Percentiles rank a stretch among this genome's conserved stretches.
Evolutionary conservation across 257 asterid species (phyloP).

Genomic region (Solanum ossicruentum): DNA sequence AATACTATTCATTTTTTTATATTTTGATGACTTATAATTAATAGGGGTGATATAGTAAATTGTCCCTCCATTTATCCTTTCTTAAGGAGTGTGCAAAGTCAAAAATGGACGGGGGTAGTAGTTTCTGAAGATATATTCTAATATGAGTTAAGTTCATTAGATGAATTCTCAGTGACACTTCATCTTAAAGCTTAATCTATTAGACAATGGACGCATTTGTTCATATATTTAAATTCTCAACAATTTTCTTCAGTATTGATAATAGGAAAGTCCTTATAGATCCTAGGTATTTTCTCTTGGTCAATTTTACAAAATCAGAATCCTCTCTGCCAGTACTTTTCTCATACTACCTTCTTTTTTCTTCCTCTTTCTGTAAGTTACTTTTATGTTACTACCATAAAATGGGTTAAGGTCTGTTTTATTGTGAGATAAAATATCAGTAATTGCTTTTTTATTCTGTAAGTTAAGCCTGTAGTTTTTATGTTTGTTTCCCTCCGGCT

Average conservation of each 20-base stretch:
- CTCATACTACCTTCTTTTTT: neutral
- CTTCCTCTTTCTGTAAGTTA: neutral
- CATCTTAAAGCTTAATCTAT: neutral
- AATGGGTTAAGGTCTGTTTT: neutral
- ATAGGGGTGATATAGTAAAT: too few relatives aligned
- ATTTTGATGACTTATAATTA: too few relatives aligned
- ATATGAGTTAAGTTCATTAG: neutral
- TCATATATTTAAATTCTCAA: neutral
- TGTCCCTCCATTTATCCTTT: too few relatives aligned
- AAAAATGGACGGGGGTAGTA: too few relatives aligned
- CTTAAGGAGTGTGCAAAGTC: too few relatives aligned
- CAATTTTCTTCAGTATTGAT: neutral
- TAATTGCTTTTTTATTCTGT: neutral
- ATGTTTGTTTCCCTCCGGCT: neutral
- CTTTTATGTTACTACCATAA: neutral
- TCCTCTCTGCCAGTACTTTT: neutral
- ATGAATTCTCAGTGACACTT: neutral
- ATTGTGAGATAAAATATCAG: neutral
- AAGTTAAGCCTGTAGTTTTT: neutral
- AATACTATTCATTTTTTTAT: too few relatives aligned
- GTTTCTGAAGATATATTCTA: neutral
- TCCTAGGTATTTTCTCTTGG: neutral
- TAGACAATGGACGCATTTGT: neutral
- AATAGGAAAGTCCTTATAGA: neutral
- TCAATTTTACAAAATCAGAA: neutral